Evolutionary conservation across 2,329 filamentous ascomycete species (phyloP).

Genomic region (Diaporthe humulicola): DNA sequence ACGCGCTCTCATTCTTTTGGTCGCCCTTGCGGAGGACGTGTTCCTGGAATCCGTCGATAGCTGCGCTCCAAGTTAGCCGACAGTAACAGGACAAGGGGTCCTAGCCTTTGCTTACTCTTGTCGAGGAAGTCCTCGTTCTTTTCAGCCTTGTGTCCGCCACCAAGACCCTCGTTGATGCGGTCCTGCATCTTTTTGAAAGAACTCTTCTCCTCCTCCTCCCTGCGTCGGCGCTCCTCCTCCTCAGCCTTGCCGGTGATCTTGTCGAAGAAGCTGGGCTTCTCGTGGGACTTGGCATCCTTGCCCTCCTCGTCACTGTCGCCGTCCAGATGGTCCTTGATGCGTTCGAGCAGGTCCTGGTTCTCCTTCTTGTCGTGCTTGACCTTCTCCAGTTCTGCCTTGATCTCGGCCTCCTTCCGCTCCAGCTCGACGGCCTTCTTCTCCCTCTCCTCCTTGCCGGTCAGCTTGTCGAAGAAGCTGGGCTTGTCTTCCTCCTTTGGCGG

Average conservation of each 20-base stretch:
- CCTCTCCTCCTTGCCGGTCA: slow-evolving; percentile 35
- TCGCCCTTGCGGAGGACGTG: slow-evolving; percentile 78
- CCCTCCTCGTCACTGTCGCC: slow-evolving; percentile 6
- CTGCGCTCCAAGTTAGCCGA: slow-evolving; percentile 56
- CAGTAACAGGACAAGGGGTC: not conserved
- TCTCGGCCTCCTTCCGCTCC: slow-evolving; percentile 30
- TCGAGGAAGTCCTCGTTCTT: slow-evolving; percentile 85
- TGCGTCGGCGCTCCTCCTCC: slow-evolving; percentile 35
- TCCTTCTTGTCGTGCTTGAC: slow-evolving; percentile 36
- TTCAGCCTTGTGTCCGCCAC: slow-evolving; percentile 81
- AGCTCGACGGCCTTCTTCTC: slow-evolving; percentile 35
- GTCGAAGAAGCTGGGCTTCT: slow-evolving; percentile 32
- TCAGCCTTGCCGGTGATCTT: slow-evolving; percentile 37
- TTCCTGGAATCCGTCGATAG: slow-evolving; percentile 83
- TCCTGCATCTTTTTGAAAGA: slow-evolving; percentile 50
- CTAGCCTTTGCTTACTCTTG: slow-evolving; percentile 69
- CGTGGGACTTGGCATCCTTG: not conserved
- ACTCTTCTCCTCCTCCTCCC: slow-evolving; percentile 35
- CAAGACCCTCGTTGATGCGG: slow-evolving; percentile 79
- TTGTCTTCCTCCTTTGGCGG: not conserved
- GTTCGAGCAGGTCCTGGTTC: slow-evolving; percentile 36
- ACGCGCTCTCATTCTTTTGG: slow-evolving; percentile 79
- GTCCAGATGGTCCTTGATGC: slow-evolving; percentile 32
- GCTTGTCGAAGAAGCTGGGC: slow-evolving; percentile 35
- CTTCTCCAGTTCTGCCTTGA: slow-evolving; percentile 28